A percentile compares a stretch with the other conserved stretches of the same genome.
Evolutionary conservation across 2,329 filamentous ascomycete genomes (phyloP).

Genomic region (Davidsoniella australis): DNA sequence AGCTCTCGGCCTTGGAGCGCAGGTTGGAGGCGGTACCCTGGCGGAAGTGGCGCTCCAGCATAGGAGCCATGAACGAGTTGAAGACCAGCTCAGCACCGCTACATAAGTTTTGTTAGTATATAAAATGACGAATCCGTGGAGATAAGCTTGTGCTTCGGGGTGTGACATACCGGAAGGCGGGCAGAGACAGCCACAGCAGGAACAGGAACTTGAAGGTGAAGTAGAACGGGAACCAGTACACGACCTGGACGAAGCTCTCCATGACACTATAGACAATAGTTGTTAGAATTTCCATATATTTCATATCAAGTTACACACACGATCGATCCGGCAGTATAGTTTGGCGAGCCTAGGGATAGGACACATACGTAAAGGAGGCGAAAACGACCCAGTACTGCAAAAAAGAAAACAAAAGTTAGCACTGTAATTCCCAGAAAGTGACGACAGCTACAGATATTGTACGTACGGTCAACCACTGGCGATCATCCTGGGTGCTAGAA

Average conservation of each 20-base stretch:
- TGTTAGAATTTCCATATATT: constrained; percentile 14
- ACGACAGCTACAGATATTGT: neutral
- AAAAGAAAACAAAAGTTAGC: neutral
- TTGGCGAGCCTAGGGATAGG: neutral
- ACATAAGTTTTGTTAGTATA: constrained; percentile 13
- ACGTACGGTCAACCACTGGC: constrained; percentile 60
- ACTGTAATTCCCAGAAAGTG: neutral
- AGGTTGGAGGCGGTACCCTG: constrained; percentile 65
- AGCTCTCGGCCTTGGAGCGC: constrained; percentile 61
- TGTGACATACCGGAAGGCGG: constrained; percentile 64
- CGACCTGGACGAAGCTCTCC: constrained; percentile 67
- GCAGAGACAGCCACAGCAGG: constrained; percentile 93
- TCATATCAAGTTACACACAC: constrained; percentile 11
- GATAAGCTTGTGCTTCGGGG: constrained; percentile 13
- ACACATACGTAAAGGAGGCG: constrained; percentile 52
- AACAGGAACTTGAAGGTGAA: constrained; percentile 99
- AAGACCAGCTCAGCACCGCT: constrained; percentile 95
- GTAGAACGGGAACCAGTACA: constrained; percentile 98
- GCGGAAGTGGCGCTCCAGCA: constrained; percentile 82
- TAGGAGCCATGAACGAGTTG: constrained; percentile 83
- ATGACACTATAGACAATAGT: constrained; percentile 34
- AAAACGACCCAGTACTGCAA: constrained; percentile 74
- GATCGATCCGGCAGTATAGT: neutral
- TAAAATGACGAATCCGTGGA: neutral
- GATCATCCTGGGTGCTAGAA: constrained; percentile 55